Evolutionary conservation across 441 rosid genomes (phyloP), one percentile per base, ranked within the genome.

Genomic region (Flueggea neowawraea): DNA sequence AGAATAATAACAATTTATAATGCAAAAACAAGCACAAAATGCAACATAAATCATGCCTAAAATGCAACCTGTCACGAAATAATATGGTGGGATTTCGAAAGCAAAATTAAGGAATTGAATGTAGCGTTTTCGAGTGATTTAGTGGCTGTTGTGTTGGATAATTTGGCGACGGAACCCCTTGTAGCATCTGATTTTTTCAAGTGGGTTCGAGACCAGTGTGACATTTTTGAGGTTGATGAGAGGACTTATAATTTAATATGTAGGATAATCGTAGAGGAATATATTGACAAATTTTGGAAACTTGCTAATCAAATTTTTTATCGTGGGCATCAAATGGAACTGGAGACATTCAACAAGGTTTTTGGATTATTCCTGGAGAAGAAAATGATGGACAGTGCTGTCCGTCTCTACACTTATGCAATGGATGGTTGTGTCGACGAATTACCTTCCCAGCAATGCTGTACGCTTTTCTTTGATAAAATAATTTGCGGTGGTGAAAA

Each of bases 251-350:
- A 90, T 81, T 83, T 93, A 61, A 91, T 90, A 6, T 22, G 1
- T 22, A 75, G 77, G 69, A 78, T 86, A 56, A 72, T 94, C 68
- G 97, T 95, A 17, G 84, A 80, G 65, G 95, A 87, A 63, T 90
- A 87, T 60, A 66, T 82, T 6, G 97, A 90, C 70, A 79, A 91
- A 57, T 90, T 94, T 69, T 84, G 89, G 87, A 84, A 87, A 68
- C 67, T 88, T 63, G 58, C 84, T 3, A 73, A 76, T 54, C 95
- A 91, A 69, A 85, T 91, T 87, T 84, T 71, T 67, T 68, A 52
- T 58, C 69, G 60, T 8, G 88, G 89, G 47, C 79, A 67, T 69
- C 87, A 85, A 71, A 78, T 89, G 88, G 90, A 87, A 52, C 54
- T 52, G 66, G 90, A 83, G 61, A 87, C 97, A 11, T 87, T 61